These are phyloP conservation scores for Aureobasidium sp. DNA, from an alignment of 2,329 filamentous ascomycete species.

Conservation along the genomic window DNA sequence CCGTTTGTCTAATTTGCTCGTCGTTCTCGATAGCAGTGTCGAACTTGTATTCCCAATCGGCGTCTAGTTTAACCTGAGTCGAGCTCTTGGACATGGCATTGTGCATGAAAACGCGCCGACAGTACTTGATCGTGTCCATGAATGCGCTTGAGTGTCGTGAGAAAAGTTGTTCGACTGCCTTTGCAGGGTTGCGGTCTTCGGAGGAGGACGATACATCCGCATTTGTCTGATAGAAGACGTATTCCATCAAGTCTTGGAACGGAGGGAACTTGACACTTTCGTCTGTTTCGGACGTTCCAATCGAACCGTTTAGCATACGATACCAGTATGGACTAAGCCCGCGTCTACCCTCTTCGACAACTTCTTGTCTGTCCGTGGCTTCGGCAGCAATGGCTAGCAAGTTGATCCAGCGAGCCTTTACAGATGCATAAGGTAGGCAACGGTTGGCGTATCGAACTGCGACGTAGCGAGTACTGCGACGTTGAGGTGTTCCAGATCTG, in stretches of 20 bases:
- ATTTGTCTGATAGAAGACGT: constrained; percentile 14
- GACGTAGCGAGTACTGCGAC: constrained; percentile 68
- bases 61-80: constrained; percentile 51
- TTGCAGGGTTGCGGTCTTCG: not conserved
- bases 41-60: constrained; percentile 78
- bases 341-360: constrained; percentile 82
- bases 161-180: constrained; percentile 10
- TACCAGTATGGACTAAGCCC: constrained; percentile 78
- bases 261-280: constrained; percentile 34
- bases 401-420: constrained; percentile 79
- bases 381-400: constrained; percentile 68
- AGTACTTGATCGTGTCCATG: constrained; percentile 63
- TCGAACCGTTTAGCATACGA: constrained; percentile 49
- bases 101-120: constrained; percentile 54
- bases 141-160: constrained; percentile 45
- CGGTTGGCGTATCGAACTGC: constrained; percentile 85
- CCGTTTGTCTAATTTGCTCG: constrained; percentile 52
- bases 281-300: constrained; percentile 19
- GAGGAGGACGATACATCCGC: not conserved
- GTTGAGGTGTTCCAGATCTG: constrained; percentile 27
- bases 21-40: constrained; percentile 67
- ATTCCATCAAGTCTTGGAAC: constrained; percentile 37
- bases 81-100: constrained; percentile 46
- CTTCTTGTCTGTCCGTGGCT: constrained; percentile 65
- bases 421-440: constrained; percentile 72